Conservation (phyloP, 805 yeast genomes). For the Candida parachauliodes region DNA sequence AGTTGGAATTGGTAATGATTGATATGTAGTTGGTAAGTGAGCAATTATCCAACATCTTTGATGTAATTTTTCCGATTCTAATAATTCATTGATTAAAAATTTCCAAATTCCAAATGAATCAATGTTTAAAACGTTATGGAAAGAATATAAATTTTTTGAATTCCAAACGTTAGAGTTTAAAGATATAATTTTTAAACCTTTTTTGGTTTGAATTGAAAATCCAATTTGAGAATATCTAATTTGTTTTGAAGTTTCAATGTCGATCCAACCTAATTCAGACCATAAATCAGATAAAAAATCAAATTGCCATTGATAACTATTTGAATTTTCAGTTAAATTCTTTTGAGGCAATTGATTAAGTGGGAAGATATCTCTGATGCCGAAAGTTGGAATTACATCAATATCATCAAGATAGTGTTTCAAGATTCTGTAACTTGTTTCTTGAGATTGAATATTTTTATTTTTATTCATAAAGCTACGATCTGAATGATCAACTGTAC, state of each 20-base stretch:
- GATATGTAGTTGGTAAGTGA: conserved; percentile 59
- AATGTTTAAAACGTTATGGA: conserved; percentile 28
- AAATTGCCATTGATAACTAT: conserved; percentile 35
- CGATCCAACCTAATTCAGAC: conserved; percentile 37
- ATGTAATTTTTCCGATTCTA: conserved; percentile 53
- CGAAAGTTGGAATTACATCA: conserved; percentile 61
- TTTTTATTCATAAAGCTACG: conserved; percentile 69
- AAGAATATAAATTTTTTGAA: conserved; percentile 50
- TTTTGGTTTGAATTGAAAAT: conserved; percentile 50
- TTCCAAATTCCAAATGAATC: conserved; percentile 63
- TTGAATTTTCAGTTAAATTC: conserved; percentile 24
- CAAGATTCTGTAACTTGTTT: conserved; percentile 66
- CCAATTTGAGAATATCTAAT: conserved; percentile 56
- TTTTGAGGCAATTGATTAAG: conserved; percentile 64
- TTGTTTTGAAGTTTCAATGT: conserved; percentile 24
- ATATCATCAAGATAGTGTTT: conserved; percentile 47
- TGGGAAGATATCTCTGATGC: conserved; percentile 73
- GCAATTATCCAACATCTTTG: conserved; percentile 73
- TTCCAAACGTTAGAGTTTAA: conserved; percentile 69
- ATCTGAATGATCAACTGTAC: conserved; percentile 70
- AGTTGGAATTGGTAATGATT: conserved; percentile 60
- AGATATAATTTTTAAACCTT: conserved; percentile 58
- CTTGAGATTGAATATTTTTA: conserved; percentile 62
- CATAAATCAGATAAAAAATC: conserved; percentile 35
- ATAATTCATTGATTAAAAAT: conserved; percentile 58